These are phyloP conservation scores for Stropharia rugosoannulata DNA, from an alignment of 768 basidiomycete genomes.

Conservation along the genomic window DNA sequence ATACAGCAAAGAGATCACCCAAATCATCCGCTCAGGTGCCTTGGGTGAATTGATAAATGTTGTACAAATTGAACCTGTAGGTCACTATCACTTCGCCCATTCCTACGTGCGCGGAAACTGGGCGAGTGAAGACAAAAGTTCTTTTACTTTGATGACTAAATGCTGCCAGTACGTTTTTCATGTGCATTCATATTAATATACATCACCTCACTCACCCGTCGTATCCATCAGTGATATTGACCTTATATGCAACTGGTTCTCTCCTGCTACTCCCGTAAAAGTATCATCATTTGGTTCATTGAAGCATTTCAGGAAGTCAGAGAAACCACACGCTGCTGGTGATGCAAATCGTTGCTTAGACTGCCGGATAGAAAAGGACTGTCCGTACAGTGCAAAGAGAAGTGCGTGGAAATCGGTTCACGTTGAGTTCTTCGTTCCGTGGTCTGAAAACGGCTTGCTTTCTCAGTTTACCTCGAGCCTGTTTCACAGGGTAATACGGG, in stretches of 20 bases:
- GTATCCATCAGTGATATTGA: conserved; percentile 70
- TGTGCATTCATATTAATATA: not conserved
- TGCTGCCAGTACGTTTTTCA: conserved; percentile 72
- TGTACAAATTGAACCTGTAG: conserved; percentile 84
- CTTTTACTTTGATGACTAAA: conserved; percentile 87
- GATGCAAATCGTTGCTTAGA: conserved; percentile 72
- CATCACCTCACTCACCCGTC: not conserved
- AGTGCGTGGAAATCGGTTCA: conserved; percentile 43
- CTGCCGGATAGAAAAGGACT: conserved; percentile 69
- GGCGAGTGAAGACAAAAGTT: conserved; percentile 64
- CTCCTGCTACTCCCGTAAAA: conserved; percentile 59
- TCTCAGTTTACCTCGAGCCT: conserved; percentile 78
- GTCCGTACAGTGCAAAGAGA: conserved; percentile 87
- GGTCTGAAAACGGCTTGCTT: not conserved
- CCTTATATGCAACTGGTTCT: conserved; percentile 75
- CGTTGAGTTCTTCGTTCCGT: not conserved
- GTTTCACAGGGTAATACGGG: conserved; percentile 48
- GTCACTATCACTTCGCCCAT: conserved; percentile 88
- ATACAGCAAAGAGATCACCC: conserved; percentile 69
- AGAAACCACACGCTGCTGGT: conserved; percentile 71
- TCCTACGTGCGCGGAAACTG: conserved; percentile 87
- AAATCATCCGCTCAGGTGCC: conserved; percentile 65
- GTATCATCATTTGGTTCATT: conserved; percentile 89
- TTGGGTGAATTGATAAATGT: conserved; percentile 81
- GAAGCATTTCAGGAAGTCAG: conserved; percentile 73